Conservation (phyloP, 1,284 basidiomycete species). For the Microbotryum silenes-acaulis region DNA sequence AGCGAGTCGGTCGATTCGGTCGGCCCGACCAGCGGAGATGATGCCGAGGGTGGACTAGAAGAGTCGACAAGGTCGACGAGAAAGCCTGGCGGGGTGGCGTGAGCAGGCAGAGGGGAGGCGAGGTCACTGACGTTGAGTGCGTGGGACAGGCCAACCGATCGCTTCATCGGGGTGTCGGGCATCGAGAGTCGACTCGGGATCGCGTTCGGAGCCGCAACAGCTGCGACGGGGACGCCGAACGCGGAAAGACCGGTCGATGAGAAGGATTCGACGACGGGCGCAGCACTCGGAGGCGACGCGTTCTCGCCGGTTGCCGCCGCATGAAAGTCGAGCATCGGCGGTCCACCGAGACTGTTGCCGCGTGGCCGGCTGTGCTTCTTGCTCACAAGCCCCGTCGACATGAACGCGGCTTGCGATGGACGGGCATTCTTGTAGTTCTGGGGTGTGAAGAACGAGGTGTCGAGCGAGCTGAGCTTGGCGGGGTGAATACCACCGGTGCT, state of each 20-base stretch:
- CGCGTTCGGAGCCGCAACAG: neutral
- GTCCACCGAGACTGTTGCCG: constrained; percentile 13
- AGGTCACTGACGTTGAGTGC: neutral
- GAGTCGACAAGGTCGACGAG: neutral
- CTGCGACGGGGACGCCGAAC: neutral
- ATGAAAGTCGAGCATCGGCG: constrained; percentile 23
- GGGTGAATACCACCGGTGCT: constrained; percentile 2
- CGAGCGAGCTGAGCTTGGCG: neutral
- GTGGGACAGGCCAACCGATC: constrained; percentile 15
- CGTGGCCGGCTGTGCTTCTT: constrained; percentile 33
- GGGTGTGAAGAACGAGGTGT: constrained; percentile 34
- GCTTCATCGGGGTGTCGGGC: constrained; percentile 43
- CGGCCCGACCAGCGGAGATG: neutral
- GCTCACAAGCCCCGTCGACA: constrained; percentile 43
- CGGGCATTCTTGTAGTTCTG: constrained; percentile 44
- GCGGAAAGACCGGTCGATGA: too few relatives aligned
- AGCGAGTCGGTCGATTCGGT: constrained; percentile 10
- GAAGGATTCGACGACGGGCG: too few relatives aligned
- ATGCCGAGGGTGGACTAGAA: neutral
- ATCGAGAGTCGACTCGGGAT: constrained; percentile 27
- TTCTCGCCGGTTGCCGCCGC: too few relatives aligned
- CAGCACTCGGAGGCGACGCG: too few relatives aligned
- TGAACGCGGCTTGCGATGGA: constrained; percentile 43
- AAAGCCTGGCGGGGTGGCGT: neutral
- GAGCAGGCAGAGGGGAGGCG: too few relatives aligned